Conservation (phyloP, 768 basidiomycete species). For the Suillus luteus region DNA sequence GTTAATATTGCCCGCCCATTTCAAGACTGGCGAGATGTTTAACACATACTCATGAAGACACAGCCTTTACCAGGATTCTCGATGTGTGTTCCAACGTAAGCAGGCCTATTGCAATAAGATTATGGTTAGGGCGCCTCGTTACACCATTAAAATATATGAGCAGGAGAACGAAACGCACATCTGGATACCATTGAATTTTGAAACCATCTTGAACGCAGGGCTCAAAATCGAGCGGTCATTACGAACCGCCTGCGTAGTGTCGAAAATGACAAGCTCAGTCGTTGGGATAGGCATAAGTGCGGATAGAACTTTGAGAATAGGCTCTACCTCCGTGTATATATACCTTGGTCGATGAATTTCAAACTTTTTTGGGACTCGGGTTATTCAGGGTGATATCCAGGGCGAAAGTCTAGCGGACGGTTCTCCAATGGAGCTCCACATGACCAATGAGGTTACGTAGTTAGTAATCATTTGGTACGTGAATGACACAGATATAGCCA, state of each 20-base stretch:
- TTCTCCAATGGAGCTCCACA: no score
- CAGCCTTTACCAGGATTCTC: slow-evolving; percentile 20
- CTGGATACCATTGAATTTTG: slow-evolving; percentile 15
- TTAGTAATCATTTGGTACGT: not conserved
- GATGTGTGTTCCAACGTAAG: slow-evolving; percentile 24
- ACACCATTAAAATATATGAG: not conserved
- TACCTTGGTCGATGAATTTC: not conserved
- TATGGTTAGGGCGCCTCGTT: not conserved
- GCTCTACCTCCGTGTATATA: not conserved
- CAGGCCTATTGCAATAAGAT: slow-evolving; percentile 17
- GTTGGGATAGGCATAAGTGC: slow-evolving; percentile 20
- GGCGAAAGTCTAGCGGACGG: not conserved
- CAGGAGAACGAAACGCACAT: slow-evolving; percentile 17
- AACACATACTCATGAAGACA: slow-evolving; percentile 23
- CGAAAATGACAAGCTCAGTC: slow-evolving; percentile 26
- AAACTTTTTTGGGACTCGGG: not conserved
- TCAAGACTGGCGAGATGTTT: not conserved
- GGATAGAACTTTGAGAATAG: not conserved
- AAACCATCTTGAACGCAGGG: slow-evolving; percentile 15
- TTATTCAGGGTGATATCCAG: not conserved
- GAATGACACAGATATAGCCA: not conserved
- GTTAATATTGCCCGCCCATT: not conserved
- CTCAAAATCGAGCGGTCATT: slow-evolving; percentile 8
- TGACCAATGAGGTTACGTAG: no score
- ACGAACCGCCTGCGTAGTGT: slow-evolving; percentile 16